Base-by-base conservation (phyloP, 305 asterid genomes). In the Nicotiana rustica region DNA sequence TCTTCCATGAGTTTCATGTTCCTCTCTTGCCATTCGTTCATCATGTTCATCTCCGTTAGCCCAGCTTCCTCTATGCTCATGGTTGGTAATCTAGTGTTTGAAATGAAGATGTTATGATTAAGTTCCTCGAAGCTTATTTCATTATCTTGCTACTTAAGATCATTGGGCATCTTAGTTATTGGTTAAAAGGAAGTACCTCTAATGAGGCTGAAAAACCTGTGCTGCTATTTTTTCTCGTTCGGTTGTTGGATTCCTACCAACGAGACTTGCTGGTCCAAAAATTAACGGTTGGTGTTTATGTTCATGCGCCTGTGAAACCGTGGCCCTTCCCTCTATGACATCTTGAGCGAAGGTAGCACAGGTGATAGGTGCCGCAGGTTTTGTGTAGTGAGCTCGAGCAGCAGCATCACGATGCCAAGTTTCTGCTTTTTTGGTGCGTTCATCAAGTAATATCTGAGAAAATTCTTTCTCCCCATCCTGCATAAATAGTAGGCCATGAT, bases 61-160 rank as follows among this genome's bases (percentile, higher is more conserved):
- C 98, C 99, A 70, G 98, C 99, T 87, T 95, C 98, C 91, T 95
- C 98, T 38, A 95, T 95, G 91, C 99, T 94, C 97, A 95, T 93
- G 9, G 98, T 95, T 19, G 99, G 94, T 79, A 95, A 80, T 85
- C 99, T 95, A 73, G 41, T 56, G 71, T 75, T 57, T 10, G 15
- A 33, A 68, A 62, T 14, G 79, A 73, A 73, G 25, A 49, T 55
- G 64, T 73, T 49, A 49, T 2, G 21, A 14, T 73, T 0, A 61
- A 73, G 17, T 68, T 68, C 9, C 14, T 25, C 6, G 3, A 5
- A 49, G 13, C 79, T 25, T 73, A 21, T 61, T 41, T 25, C 4
- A 14, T 49, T 14, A 14, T 19, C 19, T 47, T 44, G 38, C 78
- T 44, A 44, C 59, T 69, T 70, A 18, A 70, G 35, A 41, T 70